These are phyloP conservation scores for Coniochaeta prunicola DNA, from an alignment of 2,329 filamentous ascomycete species.

Conservation along the genomic window DNA sequence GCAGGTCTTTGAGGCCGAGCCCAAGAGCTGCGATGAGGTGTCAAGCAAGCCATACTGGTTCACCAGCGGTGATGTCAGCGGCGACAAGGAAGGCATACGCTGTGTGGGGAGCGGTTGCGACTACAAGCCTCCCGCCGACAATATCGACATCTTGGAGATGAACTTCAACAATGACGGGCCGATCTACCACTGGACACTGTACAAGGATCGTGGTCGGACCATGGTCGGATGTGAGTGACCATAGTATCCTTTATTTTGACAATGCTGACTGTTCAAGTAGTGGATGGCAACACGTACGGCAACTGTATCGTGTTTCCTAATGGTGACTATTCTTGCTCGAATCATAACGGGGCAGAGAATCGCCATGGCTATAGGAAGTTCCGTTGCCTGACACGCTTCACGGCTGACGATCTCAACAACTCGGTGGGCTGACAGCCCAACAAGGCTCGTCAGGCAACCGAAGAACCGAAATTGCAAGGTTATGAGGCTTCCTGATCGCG, in stretches of 20 bases:
- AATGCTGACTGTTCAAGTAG: neutral
- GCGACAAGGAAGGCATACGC: neutral
- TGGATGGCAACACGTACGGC: neutral
- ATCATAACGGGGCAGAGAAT: neutral
- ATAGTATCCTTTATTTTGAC: neutral
- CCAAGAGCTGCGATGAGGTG: neutral
- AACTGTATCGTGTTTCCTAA: neutral
- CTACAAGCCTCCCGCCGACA: neutral
- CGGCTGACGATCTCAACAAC: neutral
- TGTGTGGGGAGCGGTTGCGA: neutral
- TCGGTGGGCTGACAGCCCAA: neutral
- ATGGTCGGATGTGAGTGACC: neutral
- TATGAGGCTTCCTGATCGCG: neutral
- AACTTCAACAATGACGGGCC: neutral
- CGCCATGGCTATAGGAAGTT: neutral
- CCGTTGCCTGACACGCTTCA: neutral
- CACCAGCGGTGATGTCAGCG: neutral
- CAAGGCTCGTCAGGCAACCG: neutral
- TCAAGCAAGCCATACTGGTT: neutral
- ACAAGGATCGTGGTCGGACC: neutral
- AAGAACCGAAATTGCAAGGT: neutral
- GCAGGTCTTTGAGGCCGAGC: constrained; percentile 1
- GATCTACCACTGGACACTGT: neutral
- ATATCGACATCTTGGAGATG: neutral
- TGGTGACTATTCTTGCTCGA: neutral